Evolutionary conservation across 75 land plant genomes (phyloP), one percentile per base, ranked within the genome.

Genomic region (Pseudotsuga menziesii): DNA sequence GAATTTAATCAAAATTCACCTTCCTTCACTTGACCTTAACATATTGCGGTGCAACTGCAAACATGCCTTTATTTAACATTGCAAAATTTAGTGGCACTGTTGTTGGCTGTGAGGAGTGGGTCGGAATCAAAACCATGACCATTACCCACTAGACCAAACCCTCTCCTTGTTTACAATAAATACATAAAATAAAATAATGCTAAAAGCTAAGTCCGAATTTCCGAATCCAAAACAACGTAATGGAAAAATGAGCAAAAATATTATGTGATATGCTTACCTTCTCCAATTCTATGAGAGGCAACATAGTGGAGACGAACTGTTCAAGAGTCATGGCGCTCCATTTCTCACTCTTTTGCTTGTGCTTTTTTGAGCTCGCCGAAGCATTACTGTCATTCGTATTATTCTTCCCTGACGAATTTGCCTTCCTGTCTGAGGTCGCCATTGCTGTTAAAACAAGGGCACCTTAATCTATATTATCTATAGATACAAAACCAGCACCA

Each of bases 251-350:
- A 56, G 67, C 5, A 16, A 54, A 61, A 73, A 75, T 36, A 27
- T 61, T 55, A 32, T 57, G 8, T 5, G 3, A 58, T 80, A 15
- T 29, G 29, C 66, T 82, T 67, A 78, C 94, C 94, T 94, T 94
- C 75, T 94, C 98, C 23, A 94, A 55, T 25, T 94, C 93, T 59
- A 94, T 81, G 1, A 94, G 78, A 72, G 95, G 96, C 20, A 87
- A 23, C 79, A 80, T 92, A 72, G 76, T 76, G 75, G 93, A 82
- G 78, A 93, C 83, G 81, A 94, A 94, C 35, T 89, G 85, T 62
- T 92, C 79, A 20, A 92, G 85, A 26, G 94, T 74, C 35, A 89
- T 79, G 23, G 84, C 74, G 16, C 80, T 56, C 1, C 52, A 25
- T 29, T 79, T 82, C 64, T 63, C 75, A 56, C 67, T 79, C 55